A percentile compares a stretch with the other conserved stretches of the same genome.
These are phyloP conservation scores for Sporothrix inflata DNA, from an alignment of 2,329 filamentous ascomycete genomes.

Conservation along the genomic window DNA sequence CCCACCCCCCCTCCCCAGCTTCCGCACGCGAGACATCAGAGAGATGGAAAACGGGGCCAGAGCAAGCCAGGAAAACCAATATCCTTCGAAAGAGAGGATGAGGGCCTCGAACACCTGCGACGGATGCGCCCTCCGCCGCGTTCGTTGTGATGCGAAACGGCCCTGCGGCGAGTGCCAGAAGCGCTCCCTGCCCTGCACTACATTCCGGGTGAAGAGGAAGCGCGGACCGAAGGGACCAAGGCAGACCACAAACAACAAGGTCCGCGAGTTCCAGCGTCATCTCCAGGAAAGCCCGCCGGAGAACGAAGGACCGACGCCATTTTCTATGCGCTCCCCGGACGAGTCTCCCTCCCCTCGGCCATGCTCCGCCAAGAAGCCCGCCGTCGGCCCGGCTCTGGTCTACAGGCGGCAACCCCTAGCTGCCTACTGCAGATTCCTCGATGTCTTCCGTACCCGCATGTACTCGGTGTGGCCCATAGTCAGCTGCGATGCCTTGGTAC, in stretches of 20 bases:
- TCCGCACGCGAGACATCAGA: background rate
- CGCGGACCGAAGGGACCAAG: background rate
- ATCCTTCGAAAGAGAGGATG: constrained; percentile 3
- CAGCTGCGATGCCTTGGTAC: background rate
- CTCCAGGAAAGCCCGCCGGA: background rate
- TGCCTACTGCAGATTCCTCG: background rate
- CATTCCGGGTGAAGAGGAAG: background rate
- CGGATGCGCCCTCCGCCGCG: constrained; percentile 9
- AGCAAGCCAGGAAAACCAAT: background rate
- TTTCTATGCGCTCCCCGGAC: background rate
- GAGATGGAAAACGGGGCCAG: background rate
- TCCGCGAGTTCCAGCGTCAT: background rate
- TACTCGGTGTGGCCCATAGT: constrained; percentile 15
- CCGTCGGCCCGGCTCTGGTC: background rate
- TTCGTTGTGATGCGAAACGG: constrained; percentile 2
- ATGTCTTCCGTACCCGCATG: constrained; percentile 10
- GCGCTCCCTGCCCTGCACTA: background rate
- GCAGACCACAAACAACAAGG: background rate
- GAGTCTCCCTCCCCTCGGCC: background rate
- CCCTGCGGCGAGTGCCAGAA: constrained; percentile 17
- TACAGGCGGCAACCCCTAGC: background rate
- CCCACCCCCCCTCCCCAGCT: background rate
- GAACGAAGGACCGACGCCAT: background rate
- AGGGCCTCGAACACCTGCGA: constrained; percentile 16
- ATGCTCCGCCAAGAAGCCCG: background rate